Evolutionary conservation across 257 asterid genomes (phyloP).

Genomic region (Salvia rosmarinus): DNA sequence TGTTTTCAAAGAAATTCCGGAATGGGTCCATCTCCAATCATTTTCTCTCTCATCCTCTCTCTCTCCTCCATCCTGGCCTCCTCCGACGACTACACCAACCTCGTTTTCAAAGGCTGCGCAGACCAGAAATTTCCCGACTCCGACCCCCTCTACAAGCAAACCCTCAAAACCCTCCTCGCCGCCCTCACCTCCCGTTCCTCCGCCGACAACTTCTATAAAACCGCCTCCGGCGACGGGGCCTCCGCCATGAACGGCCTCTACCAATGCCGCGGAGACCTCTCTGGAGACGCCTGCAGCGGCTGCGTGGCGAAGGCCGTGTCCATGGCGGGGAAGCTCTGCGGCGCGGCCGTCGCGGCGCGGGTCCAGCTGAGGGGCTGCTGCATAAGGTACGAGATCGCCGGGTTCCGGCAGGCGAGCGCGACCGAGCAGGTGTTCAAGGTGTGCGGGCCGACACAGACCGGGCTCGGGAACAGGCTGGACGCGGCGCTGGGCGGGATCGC

Average conservation of each 20-base stretch:
- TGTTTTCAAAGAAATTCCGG: background rate
- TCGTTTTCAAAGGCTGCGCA: constrained; percentile 89
- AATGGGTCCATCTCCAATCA: constrained; percentile 53
- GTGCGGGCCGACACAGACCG: constrained; percentile 71
- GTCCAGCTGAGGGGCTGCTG: constrained; percentile 74
- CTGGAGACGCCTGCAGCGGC: constrained; percentile 47
- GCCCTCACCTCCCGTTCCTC: constrained; percentile 61
- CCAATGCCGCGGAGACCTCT: constrained; percentile 89
- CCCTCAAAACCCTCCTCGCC: constrained; percentile 49
- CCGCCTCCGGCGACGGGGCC: constrained; percentile 50
- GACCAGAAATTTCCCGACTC: constrained; percentile 61
- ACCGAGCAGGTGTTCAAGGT: constrained; percentile 64
- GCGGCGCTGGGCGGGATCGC: constrained; percentile 61
- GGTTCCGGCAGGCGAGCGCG: constrained; percentile 50
- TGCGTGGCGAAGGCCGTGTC: constrained; percentile 53
- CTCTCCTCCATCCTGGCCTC: constrained; percentile 28
- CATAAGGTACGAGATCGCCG: constrained; percentile 57
- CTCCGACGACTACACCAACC: constrained; percentile 53
- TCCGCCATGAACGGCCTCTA: constrained; percentile 59
- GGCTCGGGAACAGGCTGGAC: constrained; percentile 59
- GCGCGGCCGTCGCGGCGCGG: constrained; percentile 61
- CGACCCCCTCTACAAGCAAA: constrained; percentile 44
- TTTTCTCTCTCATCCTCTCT: constrained; percentile 27
- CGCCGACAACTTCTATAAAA: constrained; percentile 59
- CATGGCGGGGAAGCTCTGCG: constrained; percentile 53